These are phyloP conservation scores for Scutellaria minor DNA, from an alignment of 257 asterid genomes.

Conservation along the genomic window DNA sequence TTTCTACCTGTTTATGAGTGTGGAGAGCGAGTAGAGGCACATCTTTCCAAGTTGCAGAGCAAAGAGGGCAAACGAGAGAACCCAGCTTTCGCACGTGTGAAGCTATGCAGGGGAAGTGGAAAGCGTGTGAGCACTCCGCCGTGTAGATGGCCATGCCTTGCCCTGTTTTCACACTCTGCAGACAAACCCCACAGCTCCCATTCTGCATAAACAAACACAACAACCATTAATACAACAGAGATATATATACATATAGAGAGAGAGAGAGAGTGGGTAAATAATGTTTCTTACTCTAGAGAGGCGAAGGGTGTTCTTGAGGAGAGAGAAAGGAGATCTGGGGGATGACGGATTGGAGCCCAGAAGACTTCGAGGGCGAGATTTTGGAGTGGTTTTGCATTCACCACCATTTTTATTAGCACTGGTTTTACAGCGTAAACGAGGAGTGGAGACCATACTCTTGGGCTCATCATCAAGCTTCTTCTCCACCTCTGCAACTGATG, in stretches of 20 bases:
- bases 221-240: neutral
- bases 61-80: constrained; percentile 73
- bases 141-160: constrained; percentile 89
- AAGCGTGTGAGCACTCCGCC: constrained; percentile 87
- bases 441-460: constrained; percentile 62
- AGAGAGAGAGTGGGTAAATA: neutral
- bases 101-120: constrained; percentile 86
- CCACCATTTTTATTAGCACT: neutral
- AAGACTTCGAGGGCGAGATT: constrained; percentile 42
- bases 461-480: constrained; percentile 34
- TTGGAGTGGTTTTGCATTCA: constrained; percentile 60
- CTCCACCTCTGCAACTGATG: constrained; percentile 1
- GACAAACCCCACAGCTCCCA: constrained; percentile 76
- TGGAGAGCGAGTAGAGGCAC: constrained; percentile 72
- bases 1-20: constrained; percentile 16
- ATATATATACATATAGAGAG: neutral
- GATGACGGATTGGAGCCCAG: constrained; percentile 70
- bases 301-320: constrained; percentile 86
- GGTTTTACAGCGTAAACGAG: constrained; percentile 72
- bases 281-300: constrained; percentile 60
- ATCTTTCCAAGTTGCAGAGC: constrained; percentile 75
- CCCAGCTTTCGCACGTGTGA: constrained; percentile 56
- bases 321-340: constrained; percentile 93
- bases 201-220: constrained; percentile 52
- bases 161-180: constrained; percentile 71